Evolutionary conservation across 768 basidiomycete species (phyloP).

Genomic region (Clitopilus passeckerianus): DNA sequence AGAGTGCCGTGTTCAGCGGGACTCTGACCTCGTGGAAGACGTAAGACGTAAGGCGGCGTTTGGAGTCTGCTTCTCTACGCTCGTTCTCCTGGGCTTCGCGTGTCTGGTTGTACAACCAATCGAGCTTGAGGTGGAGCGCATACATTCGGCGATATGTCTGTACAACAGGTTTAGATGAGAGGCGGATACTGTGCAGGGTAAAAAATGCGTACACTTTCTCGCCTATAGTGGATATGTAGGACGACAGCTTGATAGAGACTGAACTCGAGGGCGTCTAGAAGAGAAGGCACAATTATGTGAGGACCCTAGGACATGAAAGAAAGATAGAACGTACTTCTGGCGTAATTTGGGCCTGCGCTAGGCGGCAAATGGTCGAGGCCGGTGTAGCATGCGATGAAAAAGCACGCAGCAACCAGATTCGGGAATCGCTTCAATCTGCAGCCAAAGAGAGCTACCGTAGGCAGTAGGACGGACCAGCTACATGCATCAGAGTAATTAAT

Average conservation of each 20-base stretch:
- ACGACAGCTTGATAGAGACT: constrained; percentile 56
- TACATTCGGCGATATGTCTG: constrained; percentile 47
- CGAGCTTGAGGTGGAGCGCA: constrained; percentile 11
- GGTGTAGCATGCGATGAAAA: constrained; percentile 30
- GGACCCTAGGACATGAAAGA: background rate
- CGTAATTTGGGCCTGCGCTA: constrained; percentile 9
- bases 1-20: constrained; percentile 57
- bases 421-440: constrained; percentile 39
- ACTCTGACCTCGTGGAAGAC: constrained; percentile 46
- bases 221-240: constrained; percentile 32
- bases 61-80: constrained; percentile 56
- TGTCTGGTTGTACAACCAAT: constrained; percentile 24
- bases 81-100: constrained; percentile 54
- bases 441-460: constrained; percentile 50
- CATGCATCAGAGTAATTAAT: constrained; percentile 9
- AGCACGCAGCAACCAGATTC: constrained; percentile 31
- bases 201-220: constrained; percentile 22
- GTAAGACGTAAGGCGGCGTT: constrained; percentile 56
- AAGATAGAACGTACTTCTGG: constrained; percentile 8
- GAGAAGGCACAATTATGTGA: background rate
- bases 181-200: constrained; percentile 7
- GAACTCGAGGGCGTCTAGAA: constrained; percentile 42
- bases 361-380: background rate
- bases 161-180: constrained; percentile 19
- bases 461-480: constrained; percentile 21